Evolutionary conservation across 331 rosid genomes (phyloP).

Genomic region (Rosa hybrid): DNA sequence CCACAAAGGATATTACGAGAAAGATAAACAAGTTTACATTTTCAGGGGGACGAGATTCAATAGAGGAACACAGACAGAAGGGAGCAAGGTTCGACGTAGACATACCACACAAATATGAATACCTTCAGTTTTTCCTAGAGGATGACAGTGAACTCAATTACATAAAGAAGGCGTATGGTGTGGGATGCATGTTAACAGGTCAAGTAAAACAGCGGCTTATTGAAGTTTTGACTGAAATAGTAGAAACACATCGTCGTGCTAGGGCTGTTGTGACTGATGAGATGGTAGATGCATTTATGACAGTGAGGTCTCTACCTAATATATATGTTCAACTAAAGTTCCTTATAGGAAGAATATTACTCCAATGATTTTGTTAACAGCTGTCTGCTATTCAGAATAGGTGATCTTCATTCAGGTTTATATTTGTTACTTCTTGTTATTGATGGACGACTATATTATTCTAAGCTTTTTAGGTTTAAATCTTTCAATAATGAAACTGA

Average conservation of each 20-base stretch:
- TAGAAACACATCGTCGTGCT: constrained; percentile 76
- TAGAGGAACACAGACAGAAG: constrained; percentile 51
- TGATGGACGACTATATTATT: no score
- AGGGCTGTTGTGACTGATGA: constrained; percentile 89
- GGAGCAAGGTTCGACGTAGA: constrained; percentile 48
- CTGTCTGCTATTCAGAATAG: no score
- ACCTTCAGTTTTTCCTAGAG: constrained; percentile 79
- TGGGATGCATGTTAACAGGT: constrained; percentile 88
- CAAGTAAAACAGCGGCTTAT: constrained; percentile 77
- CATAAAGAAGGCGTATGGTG: constrained; percentile 73
- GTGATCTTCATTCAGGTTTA: no score
- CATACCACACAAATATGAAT: constrained; percentile 59
- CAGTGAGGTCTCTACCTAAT: constrained; percentile 80
- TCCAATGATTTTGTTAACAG: no score
- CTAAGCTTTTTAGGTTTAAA: no score
- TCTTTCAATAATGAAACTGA: no score
- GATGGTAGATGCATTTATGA: constrained; percentile 96
- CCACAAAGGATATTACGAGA: constrained; percentile 70
- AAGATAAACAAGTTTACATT: constrained; percentile 83
- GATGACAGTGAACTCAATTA: constrained; percentile 75
- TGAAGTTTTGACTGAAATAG: constrained; percentile 68
- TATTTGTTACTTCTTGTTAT: no score
- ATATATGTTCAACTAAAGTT: constrained; percentile 65
- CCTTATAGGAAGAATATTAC: constrained; percentile 41
- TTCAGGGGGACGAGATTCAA: constrained; percentile 92